Conservation (phyloP, 2,329 filamentous ascomycete genomes). For the Hymenoscyphus albidus region DNA sequence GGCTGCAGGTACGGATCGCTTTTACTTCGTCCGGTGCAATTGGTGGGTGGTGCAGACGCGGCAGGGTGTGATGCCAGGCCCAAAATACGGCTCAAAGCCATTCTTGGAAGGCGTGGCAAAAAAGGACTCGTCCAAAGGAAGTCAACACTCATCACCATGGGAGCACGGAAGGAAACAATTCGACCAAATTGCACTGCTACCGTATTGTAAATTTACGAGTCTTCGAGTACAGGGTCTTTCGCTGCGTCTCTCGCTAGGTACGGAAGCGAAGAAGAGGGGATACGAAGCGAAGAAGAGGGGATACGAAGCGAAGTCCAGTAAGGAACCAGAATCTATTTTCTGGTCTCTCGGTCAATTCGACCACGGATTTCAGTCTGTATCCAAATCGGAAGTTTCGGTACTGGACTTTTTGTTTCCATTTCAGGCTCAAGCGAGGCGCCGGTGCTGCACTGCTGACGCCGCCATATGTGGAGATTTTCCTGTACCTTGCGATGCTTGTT, state of each 20-base stretch:
- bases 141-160: too few relatives aligned
- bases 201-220: too few relatives aligned
- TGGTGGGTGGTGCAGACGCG: neutral
- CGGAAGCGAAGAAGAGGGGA: too few relatives aligned
- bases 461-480: neutral
- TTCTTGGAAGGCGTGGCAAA: neutral
- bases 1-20: too few relatives aligned
- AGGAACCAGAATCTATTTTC: too few relatives aligned
- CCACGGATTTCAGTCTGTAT: too few relatives aligned
- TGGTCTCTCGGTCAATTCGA: too few relatives aligned
- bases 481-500: neutral
- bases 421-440: neutral
- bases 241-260: too few relatives aligned
- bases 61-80: neutral
- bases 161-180: neutral
- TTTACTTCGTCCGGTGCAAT: neutral
- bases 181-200: neutral
- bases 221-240: neutral
- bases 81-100: neutral
- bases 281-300: too few relatives aligned
- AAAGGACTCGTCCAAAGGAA: neutral
- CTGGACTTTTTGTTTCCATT: too few relatives aligned
- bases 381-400: too few relatives aligned
- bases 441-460: neutral
- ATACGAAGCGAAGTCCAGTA: too few relatives aligned